Percentiles rank a stretch among this genome's conserved stretches.
These are phyloP conservation scores for Xanthoconium stramineum DNA, from an alignment of 768 basidiomycete genomes.

Conservation along the genomic window DNA sequence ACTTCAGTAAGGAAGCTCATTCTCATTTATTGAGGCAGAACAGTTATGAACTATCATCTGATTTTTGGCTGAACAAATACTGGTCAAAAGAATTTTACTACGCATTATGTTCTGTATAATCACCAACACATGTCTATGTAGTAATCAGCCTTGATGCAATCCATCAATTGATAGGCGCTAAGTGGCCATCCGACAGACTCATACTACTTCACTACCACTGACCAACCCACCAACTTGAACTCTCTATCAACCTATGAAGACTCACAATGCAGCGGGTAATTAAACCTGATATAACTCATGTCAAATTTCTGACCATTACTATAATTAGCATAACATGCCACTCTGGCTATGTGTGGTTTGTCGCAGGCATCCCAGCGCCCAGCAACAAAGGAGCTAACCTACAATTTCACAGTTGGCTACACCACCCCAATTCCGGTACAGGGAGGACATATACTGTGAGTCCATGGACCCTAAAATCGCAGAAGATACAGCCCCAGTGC, in stretches of 20 bases:
- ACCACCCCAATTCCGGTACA: background rate
- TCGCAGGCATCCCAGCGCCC: background rate
- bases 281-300: background rate
- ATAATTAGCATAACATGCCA: background rate
- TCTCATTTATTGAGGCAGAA: background rate
- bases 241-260: background rate
- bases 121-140: too few species aligned
- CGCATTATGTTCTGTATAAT: too few species aligned
- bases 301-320: background rate
- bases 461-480: too few species aligned
- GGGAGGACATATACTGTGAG: too few species aligned
- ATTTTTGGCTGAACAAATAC: too few species aligned
- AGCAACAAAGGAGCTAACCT: background rate
- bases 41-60: background rate
- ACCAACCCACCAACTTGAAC: background rate
- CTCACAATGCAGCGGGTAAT: background rate
- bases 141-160: too few species aligned
- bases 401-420: background rate
- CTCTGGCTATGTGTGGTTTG: background rate
- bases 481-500: background rate
- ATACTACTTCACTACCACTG: background rate
- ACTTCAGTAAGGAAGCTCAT: background rate
- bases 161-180: too few species aligned
- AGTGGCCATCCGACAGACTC: too few species aligned
- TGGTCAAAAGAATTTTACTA: too few species aligned